Evolutionary conservation across 176 grass and related monocot species (phyloP).

Genomic region (Phragmites australis): DNA sequence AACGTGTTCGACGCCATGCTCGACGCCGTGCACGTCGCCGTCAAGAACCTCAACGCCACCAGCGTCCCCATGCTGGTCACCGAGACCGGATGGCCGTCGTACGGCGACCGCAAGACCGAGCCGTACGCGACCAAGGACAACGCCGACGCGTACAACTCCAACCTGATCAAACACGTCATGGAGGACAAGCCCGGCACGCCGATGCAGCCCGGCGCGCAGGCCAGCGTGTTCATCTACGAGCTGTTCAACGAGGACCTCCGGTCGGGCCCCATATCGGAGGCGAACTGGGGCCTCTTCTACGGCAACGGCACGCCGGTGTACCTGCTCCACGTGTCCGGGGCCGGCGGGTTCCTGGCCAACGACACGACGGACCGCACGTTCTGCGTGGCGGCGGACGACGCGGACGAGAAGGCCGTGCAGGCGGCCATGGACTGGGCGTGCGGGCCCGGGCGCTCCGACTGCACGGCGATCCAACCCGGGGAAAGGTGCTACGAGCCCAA

Average conservation of each 20-base stretch:
- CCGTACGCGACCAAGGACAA: conserved; percentile 79
- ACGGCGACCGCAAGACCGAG: conserved; percentile 64
- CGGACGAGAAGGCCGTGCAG: conserved; percentile 83
- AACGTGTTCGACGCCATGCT: conserved; percentile 98
- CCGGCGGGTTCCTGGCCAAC: conserved; percentile 76
- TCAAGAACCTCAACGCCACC: conserved; percentile 67
- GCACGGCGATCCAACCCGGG: conserved; percentile 86
- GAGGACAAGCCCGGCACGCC: conserved; percentile 78
- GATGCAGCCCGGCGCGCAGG: conserved; percentile 63
- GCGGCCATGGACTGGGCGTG: conserved; percentile 97
- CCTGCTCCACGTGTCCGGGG: conserved; percentile 68
- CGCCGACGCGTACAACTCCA: conserved; percentile 82
- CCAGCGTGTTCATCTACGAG: conserved; percentile 87
- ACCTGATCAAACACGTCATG: conserved; percentile 80
- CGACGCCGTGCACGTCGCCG: conserved; percentile 74
- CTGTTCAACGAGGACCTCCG: conserved; percentile 95
- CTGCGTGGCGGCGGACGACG: conserved; percentile 82
- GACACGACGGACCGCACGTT: conserved; percentile 90
- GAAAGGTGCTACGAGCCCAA: conserved; percentile 77
- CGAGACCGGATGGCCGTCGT: conserved; percentile 92
- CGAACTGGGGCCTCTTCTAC: conserved; percentile 91
- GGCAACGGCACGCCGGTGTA: conserved; percentile 93
- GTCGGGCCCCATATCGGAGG: conserved; percentile 81
- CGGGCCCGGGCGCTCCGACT: conserved; percentile 77
- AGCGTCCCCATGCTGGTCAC: conserved; percentile 63